Conservation (phyloP, 805 yeast genomes). For the Candida xiaguanensis region DNA sequence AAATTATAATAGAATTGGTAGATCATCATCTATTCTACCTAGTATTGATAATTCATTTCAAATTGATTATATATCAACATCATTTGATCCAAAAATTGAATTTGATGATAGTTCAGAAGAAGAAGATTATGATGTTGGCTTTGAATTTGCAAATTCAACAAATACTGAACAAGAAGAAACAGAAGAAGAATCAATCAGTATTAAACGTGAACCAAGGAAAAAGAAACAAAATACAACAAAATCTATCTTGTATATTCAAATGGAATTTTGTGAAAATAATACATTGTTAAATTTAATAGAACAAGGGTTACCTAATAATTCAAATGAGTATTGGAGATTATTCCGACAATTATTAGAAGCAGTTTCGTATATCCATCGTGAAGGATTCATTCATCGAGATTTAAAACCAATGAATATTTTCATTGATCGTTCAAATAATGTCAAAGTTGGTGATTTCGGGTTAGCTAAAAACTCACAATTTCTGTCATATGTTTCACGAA, state of each 20-base stretch:
- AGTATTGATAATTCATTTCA: slow-evolving; percentile 27
- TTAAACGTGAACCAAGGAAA: not conserved
- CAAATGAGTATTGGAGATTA: slow-evolving; percentile 86
- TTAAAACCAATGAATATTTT: slow-evolving; percentile 94
- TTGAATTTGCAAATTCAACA: slow-evolving; percentile 30
- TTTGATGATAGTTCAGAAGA: slow-evolving; percentile 41
- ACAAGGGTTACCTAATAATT: slow-evolving; percentile 62
- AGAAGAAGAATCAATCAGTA: not conserved
- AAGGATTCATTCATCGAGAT: slow-evolving; percentile 93
- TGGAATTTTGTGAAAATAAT: slow-evolving; percentile 97
- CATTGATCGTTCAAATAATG: slow-evolving; percentile 83
- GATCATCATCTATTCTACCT: slow-evolving; percentile 19
- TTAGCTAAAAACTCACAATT: slow-evolving; percentile 84
- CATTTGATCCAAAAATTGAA: slow-evolving; percentile 55
- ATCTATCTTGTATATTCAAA: slow-evolving; percentile 87
- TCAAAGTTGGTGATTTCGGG: slow-evolving; percentile 96
- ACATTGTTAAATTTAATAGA: slow-evolving; percentile 80
- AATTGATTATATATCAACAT: slow-evolving; percentile 68
- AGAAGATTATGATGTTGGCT: slow-evolving; percentile 21
- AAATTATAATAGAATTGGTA: slow-evolving; percentile 14
- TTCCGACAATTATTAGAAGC: slow-evolving; percentile 88
- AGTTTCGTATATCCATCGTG: slow-evolving; percentile 82
- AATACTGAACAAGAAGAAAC: slow-evolving; percentile 1
- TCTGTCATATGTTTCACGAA: slow-evolving; percentile 30
- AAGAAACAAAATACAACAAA: slow-evolving; percentile 7